A percentile compares a stretch with the other conserved stretches of the same genome.
Conservation (phyloP, 495 filamentous ascomycete species). For the Penicillium lividum region DNA sequence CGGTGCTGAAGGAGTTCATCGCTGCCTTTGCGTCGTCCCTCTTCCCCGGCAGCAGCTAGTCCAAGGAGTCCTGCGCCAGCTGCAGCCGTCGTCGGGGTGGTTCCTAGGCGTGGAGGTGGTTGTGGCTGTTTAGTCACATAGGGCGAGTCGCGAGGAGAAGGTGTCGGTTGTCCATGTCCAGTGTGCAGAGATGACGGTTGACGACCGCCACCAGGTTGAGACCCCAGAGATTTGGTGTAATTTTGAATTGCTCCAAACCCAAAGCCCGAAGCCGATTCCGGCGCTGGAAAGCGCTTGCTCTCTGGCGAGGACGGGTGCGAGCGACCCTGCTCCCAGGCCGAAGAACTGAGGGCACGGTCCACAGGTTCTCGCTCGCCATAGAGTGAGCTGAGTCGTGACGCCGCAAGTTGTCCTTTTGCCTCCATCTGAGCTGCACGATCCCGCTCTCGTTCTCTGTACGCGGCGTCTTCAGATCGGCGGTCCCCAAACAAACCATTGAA, state of each 20-base stretch:
- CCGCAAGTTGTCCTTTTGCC: slow-evolving; percentile 24
- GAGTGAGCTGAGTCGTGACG: slow-evolving; percentile 32
- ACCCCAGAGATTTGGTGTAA: slow-evolving; percentile 50
- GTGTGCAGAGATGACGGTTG: slow-evolving; percentile 38
- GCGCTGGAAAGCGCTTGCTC: slow-evolving; percentile 37
- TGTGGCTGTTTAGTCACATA: slow-evolving; percentile 37
- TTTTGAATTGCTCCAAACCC: slow-evolving; percentile 50
- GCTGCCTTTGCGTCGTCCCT: slow-evolving; percentile 57
- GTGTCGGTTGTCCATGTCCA: slow-evolving; percentile 36
- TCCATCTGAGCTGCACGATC: slow-evolving; percentile 34
- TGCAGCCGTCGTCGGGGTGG: slow-evolving; percentile 21
- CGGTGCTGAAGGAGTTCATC: slow-evolving; percentile 52
- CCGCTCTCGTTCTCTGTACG: slow-evolving; percentile 38
- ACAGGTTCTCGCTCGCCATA: slow-evolving; percentile 38
- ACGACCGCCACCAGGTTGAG: slow-evolving; percentile 40
- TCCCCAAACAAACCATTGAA: slow-evolving; percentile 42
- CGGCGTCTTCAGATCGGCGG: slow-evolving; percentile 47
- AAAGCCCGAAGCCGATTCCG: slow-evolving; percentile 37
- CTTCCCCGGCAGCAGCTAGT: slow-evolving; percentile 33
- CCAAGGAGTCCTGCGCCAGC: slow-evolving; percentile 27
- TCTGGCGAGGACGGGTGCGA: slow-evolving; percentile 35
- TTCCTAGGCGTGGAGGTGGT: slow-evolving; percentile 32
- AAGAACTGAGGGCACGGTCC: slow-evolving; percentile 22
- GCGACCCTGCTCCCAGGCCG: slow-evolving; percentile 41
- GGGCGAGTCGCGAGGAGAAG: slow-evolving; percentile 38